phyloP scores from a whole-genome alignment of 2,329 filamentous ascomycete genomes.

The Fusarium scirpi region DNA sequence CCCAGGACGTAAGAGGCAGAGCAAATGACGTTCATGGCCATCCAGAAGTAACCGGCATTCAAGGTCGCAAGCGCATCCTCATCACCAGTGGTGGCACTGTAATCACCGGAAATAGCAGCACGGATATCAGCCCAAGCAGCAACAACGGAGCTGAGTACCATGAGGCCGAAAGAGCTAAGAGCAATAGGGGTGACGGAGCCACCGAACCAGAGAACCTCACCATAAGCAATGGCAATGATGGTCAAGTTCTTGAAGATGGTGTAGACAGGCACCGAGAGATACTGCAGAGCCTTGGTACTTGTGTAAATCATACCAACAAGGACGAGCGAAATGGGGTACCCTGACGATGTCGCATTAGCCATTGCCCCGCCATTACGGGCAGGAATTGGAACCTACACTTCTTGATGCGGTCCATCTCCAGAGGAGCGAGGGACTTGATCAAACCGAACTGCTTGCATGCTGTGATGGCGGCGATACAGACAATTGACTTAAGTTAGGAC shows the following conservation, averaged over 20 bases:
- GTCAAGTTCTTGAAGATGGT: constrained; percentile 99
- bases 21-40: constrained; percentile 96
- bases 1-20: constrained; percentile 88
- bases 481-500: constrained; percentile 73
- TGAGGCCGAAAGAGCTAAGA: constrained; percentile 92
- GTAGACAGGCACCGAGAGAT: constrained; percentile 96
- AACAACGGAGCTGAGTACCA: constrained; percentile 94
- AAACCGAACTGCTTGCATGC: constrained; percentile 83
- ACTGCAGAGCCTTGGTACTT: constrained; percentile 93
- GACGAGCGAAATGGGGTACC: constrained; percentile 95
- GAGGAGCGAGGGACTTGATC: constrained; percentile 83
- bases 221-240: constrained; percentile 98
- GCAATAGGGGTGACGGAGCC: constrained; percentile 89
- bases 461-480: constrained; percentile 88
- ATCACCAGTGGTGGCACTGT: constrained; percentile 52
- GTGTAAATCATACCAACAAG: constrained; percentile 99
- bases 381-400: constrained; percentile 74
- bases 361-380: neutral
- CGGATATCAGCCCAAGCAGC: constrained; percentile 98
- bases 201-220: constrained; percentile 98
- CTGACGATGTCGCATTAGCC: constrained; percentile 58
- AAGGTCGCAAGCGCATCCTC: constrained; percentile 84
- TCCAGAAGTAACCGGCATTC: constrained; percentile 97
- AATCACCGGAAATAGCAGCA: constrained; percentile 76
- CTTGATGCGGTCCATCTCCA: constrained; percentile 88